Evolutionary conservation across 495 filamentous ascomycete genomes (phyloP), one percentile per base, ranked within the genome.

Genomic region (Penicillium pancosmium): DNA sequence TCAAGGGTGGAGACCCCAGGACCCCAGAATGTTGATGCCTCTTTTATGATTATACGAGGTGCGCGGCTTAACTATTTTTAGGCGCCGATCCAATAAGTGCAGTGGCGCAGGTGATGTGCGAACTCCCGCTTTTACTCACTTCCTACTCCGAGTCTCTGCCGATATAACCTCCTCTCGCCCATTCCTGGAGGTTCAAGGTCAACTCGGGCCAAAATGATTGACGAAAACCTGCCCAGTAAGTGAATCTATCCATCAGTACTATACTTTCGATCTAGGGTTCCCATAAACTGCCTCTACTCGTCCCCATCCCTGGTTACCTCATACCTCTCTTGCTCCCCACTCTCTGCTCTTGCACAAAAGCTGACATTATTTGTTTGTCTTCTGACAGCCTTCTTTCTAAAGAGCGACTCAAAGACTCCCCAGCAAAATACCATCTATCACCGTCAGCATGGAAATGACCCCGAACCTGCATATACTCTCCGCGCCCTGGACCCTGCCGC

Each of bases 211-310:
- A 57, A 65, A 5, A 97, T 97, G 92, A 83, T 98, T 54, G 94
- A 98, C 85, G 91, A 95, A 72, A 96, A 92, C 71, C 83, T 98
- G 5, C 94, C 94, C 60, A 92, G 87, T 89, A 78, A 67, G 83
- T 70, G 16, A 18, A 50, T 10, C 8, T 27, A 31, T 15, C 18
- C 15, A 31, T 31, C 8, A 8, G 2, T 15, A 40, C 36, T 13
- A 40, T 40, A 9, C 36, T 40, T 13, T n/a, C 12, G 27, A 31
- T 31, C 23, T 23, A 23, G 23, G 23, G 23, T 3, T 31, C 27
- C 15, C 10, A 36, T 36, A 10, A 36, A 38, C 36, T 38, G 36
- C 10, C 8, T 16, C 13, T 5, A 43, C 23, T 25, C 27, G 4
- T 36, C 21, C 16, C n/a, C 12, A 33, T 41, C 52, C 7, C 23